phyloP scores from a whole-genome alignment of 139 green algal genomes.

The Auxenochlorella pyrenoidosa region DNA sequence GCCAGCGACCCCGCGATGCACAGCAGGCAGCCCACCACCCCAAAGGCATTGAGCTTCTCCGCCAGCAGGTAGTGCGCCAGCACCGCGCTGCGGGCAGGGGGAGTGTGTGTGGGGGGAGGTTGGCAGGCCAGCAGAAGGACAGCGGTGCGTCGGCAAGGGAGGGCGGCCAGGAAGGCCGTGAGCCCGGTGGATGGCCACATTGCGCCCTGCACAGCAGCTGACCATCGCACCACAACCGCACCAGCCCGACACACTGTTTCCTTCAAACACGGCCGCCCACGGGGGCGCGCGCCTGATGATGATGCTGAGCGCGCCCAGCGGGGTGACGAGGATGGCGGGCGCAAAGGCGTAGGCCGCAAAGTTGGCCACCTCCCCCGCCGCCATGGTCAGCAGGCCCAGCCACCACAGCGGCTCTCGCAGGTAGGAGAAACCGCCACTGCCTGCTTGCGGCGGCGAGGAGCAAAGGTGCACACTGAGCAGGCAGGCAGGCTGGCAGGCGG shows the following conservation, averaged over 20 bases:
- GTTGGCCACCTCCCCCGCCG: conserved; percentile 93
- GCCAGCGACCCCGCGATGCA: conserved; percentile 90
- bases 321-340: conserved; percentile 95
- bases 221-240: no score
- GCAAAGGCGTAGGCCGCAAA: conserved; percentile 99
- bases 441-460: conserved; percentile 50
- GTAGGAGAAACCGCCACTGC: conserved; percentile 95
- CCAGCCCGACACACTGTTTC: no score
- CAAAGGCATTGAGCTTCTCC: conserved; percentile 94
- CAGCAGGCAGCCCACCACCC: conserved; percentile 91
- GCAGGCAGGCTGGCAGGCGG: not conserved
- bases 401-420: conserved; percentile 96
- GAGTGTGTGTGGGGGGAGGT: not conserved
- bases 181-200: no score
- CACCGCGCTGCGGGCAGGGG: conserved; percentile 74
- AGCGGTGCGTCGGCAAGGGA: no score
- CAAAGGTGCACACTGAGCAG: not conserved
- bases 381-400: conserved; percentile 93
- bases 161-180: no score
- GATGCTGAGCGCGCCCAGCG: conserved; percentile 90
- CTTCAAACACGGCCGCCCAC: no score
- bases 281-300: conserved; percentile 80
- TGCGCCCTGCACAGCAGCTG: no score
- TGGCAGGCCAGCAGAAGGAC: not conserved
- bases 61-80: conserved; percentile 92